Evolutionary conservation across 2,329 filamentous ascomycete species (phyloP), one percentile per base, ranked within the genome.

Genomic region (Cercospora sp.): DNA sequence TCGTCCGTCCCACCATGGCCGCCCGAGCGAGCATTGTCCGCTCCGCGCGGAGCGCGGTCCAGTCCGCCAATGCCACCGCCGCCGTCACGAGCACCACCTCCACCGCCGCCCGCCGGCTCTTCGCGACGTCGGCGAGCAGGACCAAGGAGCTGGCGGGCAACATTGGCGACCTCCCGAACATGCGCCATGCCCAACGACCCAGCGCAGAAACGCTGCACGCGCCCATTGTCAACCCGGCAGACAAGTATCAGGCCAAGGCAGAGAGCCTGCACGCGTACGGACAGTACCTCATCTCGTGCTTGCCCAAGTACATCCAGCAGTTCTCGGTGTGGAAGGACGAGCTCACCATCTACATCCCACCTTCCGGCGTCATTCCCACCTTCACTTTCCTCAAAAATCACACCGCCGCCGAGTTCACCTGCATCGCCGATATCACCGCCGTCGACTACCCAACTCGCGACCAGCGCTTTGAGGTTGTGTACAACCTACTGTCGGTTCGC

Each of bases 241-340:
- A 98, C 86, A 97, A 95, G 82, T 96, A 93, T 82, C 86, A 90
- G 79, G 90, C 91, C 79, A 95, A 94, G 84, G 88, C 91, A 74
- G 91, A 97, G 73, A 87, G 90, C 78, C 85, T 98, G 79, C 95
- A 99, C 86, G 91, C 89, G 77, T 99, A 99, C 79, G 95, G 95
- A 77, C 89, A 96, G 78, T 99, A 97, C 87, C 84, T 99, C 77
- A 94, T 99, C 88, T 94, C 93, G 74, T 97, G 92, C 81, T 83
- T 99, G 78, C 96, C 95, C 76, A 98, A 97, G 86, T 97, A 97
- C 83, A 88, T 99, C 76, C 96, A 99, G 84, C 95, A 99, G 84
- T 98, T 98, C 84, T 97, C 94, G 12, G 94, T 99, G 65, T 99
- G 95, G 95, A 99, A 99, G 84, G 95, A 99, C 79, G 95, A 99